phyloP scores from a whole-genome alignment of 2,329 filamentous ascomycete species.

The Pseudophaeomoniella oleicola region DNA sequence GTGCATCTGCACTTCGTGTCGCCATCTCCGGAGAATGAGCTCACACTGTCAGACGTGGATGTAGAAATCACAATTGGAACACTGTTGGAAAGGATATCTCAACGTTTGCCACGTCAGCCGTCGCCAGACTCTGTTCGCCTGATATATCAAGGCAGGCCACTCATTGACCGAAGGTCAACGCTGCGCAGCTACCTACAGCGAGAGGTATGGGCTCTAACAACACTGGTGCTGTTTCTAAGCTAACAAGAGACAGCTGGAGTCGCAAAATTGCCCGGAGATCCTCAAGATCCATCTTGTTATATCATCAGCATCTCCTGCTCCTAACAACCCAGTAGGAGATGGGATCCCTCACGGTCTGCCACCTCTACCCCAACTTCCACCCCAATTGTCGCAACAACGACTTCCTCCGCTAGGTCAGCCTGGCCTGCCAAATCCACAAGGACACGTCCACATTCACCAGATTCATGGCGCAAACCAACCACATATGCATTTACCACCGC shows the following conservation, averaged over 20 bases:
- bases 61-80: neutral
- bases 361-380: neutral
- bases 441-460: neutral
- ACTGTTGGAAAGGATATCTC: conserved; percentile 27
- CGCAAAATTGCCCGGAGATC: neutral
- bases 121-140: conserved; percentile 35
- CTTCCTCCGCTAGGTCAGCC: neutral
- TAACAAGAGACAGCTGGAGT: neutral
- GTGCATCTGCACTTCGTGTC: neutral
- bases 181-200: conserved; percentile 36
- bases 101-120: conserved; percentile 32
- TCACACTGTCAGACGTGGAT: neutral
- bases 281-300: conserved; percentile 11
- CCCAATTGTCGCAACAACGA: neutral
- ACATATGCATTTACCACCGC: conserved; percentile 2
- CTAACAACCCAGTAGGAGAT: conserved; percentile 1
- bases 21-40: neutral
- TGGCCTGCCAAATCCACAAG: neutral
- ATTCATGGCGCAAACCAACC: neutral
- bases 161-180: conserved; percentile 32
- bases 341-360: neutral
- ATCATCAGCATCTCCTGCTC: neutral
- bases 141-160: conserved; percentile 41
- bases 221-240: neutral
- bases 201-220: conserved; percentile 24